Conservation (phyloP, 345 rosid species). For the Gossypium stocksii region DNA sequence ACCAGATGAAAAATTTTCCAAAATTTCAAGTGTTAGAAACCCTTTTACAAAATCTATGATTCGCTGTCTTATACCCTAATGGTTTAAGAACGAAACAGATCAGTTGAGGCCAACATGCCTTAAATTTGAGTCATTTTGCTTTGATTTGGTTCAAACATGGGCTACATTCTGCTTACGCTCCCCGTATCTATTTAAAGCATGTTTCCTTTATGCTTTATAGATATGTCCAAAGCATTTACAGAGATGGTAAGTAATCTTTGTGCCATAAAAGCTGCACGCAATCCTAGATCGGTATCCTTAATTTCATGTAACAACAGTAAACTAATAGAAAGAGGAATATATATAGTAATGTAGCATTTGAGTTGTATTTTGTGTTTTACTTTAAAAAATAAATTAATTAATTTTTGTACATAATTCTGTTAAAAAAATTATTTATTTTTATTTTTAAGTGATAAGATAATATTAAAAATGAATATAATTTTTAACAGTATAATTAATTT, state of each 20-base stretch:
- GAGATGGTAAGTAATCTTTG: background rate
- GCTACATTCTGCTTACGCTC: no score
- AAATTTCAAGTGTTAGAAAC: background rate
- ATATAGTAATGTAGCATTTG: background rate
- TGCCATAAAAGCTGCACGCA: background rate
- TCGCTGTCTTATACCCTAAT: background rate
- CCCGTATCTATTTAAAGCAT: no score
- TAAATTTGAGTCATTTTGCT: background rate
- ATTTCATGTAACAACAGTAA: background rate
- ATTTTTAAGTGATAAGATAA: no score
- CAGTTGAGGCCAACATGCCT: background rate
- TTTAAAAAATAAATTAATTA: no score
- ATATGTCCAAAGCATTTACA: background rate
- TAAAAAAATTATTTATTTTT: no score
- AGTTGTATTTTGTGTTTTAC: no score
- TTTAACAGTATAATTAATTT: no score
- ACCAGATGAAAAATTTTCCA: background rate
- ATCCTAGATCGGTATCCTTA: constrained; percentile 1
- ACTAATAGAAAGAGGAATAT: background rate
- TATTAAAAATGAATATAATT: no score
- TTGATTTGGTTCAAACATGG: background rate
- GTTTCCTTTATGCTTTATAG: no score
- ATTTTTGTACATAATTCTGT: no score
- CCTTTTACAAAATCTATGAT: background rate
- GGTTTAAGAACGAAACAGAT: background rate